A percentile compares a stretch with the other conserved stretches of the same genome.
These are phyloP conservation scores for Malbranchea zuffiana DNA, from an alignment of 2,329 filamentous ascomycete genomes.

Conservation along the genomic window DNA sequence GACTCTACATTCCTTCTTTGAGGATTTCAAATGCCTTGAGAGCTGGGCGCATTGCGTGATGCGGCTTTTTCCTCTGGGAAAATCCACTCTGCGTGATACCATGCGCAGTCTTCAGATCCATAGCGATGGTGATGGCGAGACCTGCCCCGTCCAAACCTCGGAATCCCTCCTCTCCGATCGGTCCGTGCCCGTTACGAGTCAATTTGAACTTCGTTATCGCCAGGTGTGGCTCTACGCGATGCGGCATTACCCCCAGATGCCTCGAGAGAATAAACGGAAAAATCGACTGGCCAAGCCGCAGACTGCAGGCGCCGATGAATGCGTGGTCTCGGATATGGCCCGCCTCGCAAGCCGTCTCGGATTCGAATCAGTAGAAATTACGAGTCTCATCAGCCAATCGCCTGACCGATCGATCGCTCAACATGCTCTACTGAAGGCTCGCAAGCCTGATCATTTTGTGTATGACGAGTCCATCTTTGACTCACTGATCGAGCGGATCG, in stretches of 20 bases:
- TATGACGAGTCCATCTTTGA: constrained; percentile 16
- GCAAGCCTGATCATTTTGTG: constrained; percentile 15
- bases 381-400: constrained; percentile 12
- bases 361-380: constrained; percentile 17
- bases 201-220: constrained; percentile 12
- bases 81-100: too few relatives aligned
- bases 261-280: constrained; percentile 8
- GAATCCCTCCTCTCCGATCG: too few relatives aligned
- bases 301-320: constrained; percentile 15
- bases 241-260: constrained; percentile 13
- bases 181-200: too few relatives aligned
- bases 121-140: too few relatives aligned
- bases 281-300: constrained; percentile 10
- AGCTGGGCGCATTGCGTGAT: constrained; percentile 21
- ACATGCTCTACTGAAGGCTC: constrained; percentile 17
- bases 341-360: constrained; percentile 15
- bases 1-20: constrained; percentile 30
- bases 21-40: constrained; percentile 28
- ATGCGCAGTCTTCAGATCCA: too few relatives aligned
- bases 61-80: constrained; percentile 16
- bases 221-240: constrained; percentile 14
- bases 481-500: constrained; percentile 15
- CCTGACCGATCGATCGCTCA: constrained; percentile 18
- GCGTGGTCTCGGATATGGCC: constrained; percentile 12
- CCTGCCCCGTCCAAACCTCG: too few relatives aligned